Evolutionary conservation across 2,329 filamentous ascomycete genomes (phyloP).

Genomic region (Diaporthe batatas): DNA sequence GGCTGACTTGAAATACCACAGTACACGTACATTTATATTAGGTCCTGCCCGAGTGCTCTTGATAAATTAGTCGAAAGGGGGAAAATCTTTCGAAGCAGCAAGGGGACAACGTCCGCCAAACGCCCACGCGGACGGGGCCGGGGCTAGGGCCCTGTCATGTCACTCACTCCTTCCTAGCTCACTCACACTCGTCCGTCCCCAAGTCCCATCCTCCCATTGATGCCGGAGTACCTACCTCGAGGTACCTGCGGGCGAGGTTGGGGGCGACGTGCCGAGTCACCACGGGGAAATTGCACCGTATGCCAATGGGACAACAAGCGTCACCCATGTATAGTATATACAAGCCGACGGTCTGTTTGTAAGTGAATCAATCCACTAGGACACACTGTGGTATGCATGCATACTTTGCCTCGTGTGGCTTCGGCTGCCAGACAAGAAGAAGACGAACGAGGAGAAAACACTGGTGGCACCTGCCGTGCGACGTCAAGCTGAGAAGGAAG

Average conservation of each 20-base stretch:
- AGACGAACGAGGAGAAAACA: background rate
- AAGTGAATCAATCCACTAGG: no score
- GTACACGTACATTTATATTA: constrained; percentile 16
- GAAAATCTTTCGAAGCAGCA: constrained; percentile 15
- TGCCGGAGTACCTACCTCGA: background rate
- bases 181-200: background rate
- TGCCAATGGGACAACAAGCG: constrained; percentile 14
- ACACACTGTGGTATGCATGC: no score
- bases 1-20: constrained; percentile 5
- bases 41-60: constrained; percentile 10
- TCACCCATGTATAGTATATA: constrained; percentile 15
- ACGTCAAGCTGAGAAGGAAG: constrained; percentile 18
- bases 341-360: background rate
- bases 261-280: constrained; percentile 5
- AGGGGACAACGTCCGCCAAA: constrained; percentile 14
- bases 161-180: background rate
- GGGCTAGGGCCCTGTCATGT: constrained; percentile 27
- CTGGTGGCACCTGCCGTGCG: constrained; percentile 4
- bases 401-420: constrained; percentile 1
- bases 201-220: constrained; percentile 2
- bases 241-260: background rate
- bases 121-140: constrained; percentile 29
- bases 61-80: constrained; percentile 18
- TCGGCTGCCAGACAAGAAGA: background rate
- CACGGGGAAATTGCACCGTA: constrained; percentile 7